Base-by-base conservation (phyloP, 352 stramenopile species). In the Phytophthora foliorum region DNA sequence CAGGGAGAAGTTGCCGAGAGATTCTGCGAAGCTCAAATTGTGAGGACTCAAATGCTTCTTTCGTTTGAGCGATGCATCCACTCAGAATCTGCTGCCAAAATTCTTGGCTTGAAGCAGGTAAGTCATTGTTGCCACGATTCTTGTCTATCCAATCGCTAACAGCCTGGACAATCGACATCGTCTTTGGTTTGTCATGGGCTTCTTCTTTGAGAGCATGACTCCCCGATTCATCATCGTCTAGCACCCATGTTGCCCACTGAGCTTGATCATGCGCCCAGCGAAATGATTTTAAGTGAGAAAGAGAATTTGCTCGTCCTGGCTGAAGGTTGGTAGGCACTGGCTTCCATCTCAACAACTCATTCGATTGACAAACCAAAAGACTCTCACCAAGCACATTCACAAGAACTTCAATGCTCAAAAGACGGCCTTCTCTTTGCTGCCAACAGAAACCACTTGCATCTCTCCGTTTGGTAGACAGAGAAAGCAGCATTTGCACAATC, bases 21-120 rank as follows among this genome's bases (percentile, higher is more conserved):
- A 94, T 92, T 16, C 86, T 72, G 9, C 79, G 79, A 27, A 94
- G 76, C 48, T 94, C 80, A 64, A 90, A 93, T 53, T 92, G 86
- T 5, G 67, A 72, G 0, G 83, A 91, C 3, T 68, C 42, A 29
- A 92, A 90, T 0, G 70, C 80, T 11, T 56, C 50, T 38, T 74
- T 73, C 1, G 72, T 83, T 27, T 91, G 78, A 10, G 31, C 9
- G 11, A 89, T 51, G 56, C 69, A 93, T 3, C 78, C 80, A 24
- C 52, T 25, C 4, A 86, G 48, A 11, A 89, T 62, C 2, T 65
- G 50, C 9, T 49, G 38, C 77, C 83, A 88, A 45, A 83, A 75
- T 7, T 63, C 63, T 21, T 34, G 27, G 22, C 50, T 46, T 39
- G 29, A 61, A 0, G 31, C 14, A 38, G 49, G 51, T 0, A 61